phyloP scores from a whole-genome alignment of 2,329 filamentous ascomycete species.

The Cyanodermella asteris region DNA sequence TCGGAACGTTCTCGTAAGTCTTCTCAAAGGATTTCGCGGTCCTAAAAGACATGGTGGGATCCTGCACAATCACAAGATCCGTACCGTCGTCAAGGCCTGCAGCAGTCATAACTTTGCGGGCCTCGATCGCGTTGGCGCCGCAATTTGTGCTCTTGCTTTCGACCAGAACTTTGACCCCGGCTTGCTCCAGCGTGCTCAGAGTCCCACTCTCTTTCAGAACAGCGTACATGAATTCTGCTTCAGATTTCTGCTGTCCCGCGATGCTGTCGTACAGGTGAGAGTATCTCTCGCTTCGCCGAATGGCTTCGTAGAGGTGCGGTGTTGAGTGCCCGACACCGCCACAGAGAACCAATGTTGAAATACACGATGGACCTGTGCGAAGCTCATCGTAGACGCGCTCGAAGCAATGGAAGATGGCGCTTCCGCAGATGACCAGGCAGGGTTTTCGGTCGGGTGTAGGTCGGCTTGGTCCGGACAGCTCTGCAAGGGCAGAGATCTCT shows the following conservation, averaged over 20 bases:
- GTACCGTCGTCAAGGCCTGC: conserved; percentile 9
- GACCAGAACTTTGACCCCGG: conserved; percentile 15
- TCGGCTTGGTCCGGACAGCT: too few relatives aligned
- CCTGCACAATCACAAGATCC: conserved; percentile 19
- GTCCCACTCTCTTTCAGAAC: too few relatives aligned
- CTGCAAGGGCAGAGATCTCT: too few relatives aligned
- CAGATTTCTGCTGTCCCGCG: too few relatives aligned
- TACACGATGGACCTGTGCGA: conserved; percentile 11
- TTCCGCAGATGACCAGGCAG: conserved; percentile 20
- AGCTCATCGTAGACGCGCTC: conserved; percentile 16
- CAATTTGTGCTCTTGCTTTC: conserved; percentile 26
- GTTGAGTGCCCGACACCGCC: conserved; percentile 26
- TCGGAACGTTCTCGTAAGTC: conserved; percentile 12
- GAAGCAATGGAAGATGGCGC: conserved; percentile 16
- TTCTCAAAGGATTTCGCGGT: conserved; percentile 21
- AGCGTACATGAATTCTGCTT: too few relatives aligned
- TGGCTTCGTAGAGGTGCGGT: conserved; percentile 19
- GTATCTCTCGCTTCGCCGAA: conserved; percentile 14
- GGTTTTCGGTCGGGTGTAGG: too few relatives aligned
- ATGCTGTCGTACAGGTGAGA: conserved; percentile 9
- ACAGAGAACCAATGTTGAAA: conserved; percentile 19
- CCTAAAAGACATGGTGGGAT: conserved; percentile 23
- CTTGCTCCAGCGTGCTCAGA: conserved; percentile 9
- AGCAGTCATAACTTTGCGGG: conserved; percentile 15
- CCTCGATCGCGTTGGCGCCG: conserved; percentile 21